Percentiles rank a stretch among this genome's conserved stretches.
Conservation (phyloP, 129 eudicot genomes). For the Chrysanthemum makinoi region DNA sequence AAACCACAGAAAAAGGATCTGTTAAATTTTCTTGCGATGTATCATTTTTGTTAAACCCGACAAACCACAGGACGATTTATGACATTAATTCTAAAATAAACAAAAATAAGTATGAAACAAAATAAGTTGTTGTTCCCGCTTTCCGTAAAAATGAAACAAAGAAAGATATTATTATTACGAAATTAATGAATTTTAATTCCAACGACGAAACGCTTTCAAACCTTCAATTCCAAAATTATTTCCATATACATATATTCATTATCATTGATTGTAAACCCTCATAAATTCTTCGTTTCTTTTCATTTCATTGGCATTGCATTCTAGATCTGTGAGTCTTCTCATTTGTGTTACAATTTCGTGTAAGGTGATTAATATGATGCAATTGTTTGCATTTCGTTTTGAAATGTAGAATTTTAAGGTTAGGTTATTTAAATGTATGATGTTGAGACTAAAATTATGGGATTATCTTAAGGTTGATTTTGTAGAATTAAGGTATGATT, state of each 20-base stretch:
- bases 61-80: too few relatives aligned
- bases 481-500: too few relatives aligned
- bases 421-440: too few relatives aligned
- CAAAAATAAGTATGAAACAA: too few relatives aligned
- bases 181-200: background rate
- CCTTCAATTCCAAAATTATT: conserved; percentile 18
- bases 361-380: background rate
- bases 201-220: conserved; percentile 22
- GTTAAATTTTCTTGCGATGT: too few relatives aligned
- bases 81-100: too few relatives aligned
- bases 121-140: conserved; percentile 44
- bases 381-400: too few relatives aligned
- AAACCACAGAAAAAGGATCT: too few relatives aligned
- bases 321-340: conserved; percentile 40
- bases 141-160: conserved; percentile 29
- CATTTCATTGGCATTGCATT: conserved; percentile 9
- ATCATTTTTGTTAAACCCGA: too few relatives aligned
- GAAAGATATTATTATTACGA: background rate
- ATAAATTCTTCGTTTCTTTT: conserved; percentile 18
- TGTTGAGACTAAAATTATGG: too few relatives aligned
- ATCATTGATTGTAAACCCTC: conserved; percentile 26
- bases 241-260: conserved; percentile 20
- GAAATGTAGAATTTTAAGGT: too few relatives aligned
- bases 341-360: conserved; percentile 13
- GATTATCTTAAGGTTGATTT: too few relatives aligned